Percentiles rank a stretch among this genome's conserved stretches.
These are phyloP conservation scores for Cordyceps militaris DNA, from an alignment of 2,329 filamentous ascomycete genomes.

Conservation along the genomic window DNA sequence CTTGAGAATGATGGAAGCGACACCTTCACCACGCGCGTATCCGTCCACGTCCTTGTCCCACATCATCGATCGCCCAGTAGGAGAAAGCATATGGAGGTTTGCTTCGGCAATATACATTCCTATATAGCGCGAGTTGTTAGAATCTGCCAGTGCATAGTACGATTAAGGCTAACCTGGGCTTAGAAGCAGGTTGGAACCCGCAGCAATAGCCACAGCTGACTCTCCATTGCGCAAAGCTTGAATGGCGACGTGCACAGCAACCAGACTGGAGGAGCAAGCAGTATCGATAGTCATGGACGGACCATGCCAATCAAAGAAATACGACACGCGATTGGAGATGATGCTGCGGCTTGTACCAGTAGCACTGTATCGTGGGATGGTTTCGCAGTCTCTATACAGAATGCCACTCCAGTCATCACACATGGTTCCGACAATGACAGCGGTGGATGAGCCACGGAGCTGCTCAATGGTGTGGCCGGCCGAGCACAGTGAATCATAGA, in stretches of 20 bases:
- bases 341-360: slow-evolving; percentile 23
- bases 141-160: no score
- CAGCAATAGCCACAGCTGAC: slow-evolving; percentile 31
- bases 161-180: slow-evolving; percentile 11
- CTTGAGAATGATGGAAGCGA: slow-evolving; percentile 41
- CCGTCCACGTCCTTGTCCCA: slow-evolving; percentile 40
- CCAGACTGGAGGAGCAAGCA: slow-evolving; percentile 30
- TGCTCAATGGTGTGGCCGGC: neutral
- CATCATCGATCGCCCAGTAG: slow-evolving; percentile 27
- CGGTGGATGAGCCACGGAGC: neutral
- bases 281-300: slow-evolving; percentile 29
- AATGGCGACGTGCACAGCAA: slow-evolving; percentile 26
- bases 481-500: slow-evolving; percentile 22
- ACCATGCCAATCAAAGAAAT: slow-evolving; percentile 31
- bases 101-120: slow-evolving; percentile 19
- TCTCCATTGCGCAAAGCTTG: slow-evolving; percentile 19
- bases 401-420: neutral
- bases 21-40: slow-evolving; percentile 46
- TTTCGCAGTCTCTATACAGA: neutral
- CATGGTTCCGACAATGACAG: slow-evolving; percentile 4
- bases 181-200: slow-evolving; percentile 20
- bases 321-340: slow-evolving; percentile 33
- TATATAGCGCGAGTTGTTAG: neutral
- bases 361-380: neutral
- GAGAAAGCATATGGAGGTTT: slow-evolving; percentile 38